Evolutionary conservation across 2,329 filamentous ascomycete species (phyloP).

Genomic region (Teratosphaeria epicoccoides): DNA sequence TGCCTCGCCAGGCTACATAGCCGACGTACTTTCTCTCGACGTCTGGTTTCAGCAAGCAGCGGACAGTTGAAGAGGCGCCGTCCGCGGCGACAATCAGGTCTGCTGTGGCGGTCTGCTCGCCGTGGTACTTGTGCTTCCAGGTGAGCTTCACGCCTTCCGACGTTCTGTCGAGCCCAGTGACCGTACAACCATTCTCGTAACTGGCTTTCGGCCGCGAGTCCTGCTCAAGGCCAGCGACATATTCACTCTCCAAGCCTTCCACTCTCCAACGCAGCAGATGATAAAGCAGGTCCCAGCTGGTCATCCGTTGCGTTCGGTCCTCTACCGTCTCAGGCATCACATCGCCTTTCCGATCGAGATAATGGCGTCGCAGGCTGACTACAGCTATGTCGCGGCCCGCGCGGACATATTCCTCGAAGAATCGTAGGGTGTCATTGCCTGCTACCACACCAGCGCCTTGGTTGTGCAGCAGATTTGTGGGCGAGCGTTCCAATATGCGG

Average conservation of each 20-base stretch:
- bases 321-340: conserved; percentile 19
- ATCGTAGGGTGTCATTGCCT: conserved; percentile 33
- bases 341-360: conserved; percentile 20
- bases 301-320: conserved; percentile 35
- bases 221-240: conserved; percentile 13
- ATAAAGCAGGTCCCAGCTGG: conserved; percentile 40
- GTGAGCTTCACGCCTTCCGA: conserved; percentile 14
- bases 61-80: conserved; percentile 25
- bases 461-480: conserved; percentile 34
- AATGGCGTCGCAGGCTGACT: conserved; percentile 16
- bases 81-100: conserved; percentile 38
- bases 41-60: conserved; percentile 16
- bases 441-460: conserved; percentile 41
- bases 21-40: conserved; percentile 23
- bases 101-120: conserved; percentile 12
- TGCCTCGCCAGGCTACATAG: conserved; percentile 25
- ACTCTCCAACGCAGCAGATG: conserved; percentile 36
- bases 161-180: conserved; percentile 15
- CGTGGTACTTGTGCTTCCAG: conserved; percentile 17
- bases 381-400: conserved; percentile 26
- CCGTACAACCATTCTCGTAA: conserved; percentile 24
- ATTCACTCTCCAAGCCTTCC: conserved; percentile 28
- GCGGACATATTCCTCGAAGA: conserved; percentile 33
- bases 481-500: conserved; percentile 33
- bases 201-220: conserved; percentile 12